Percentiles rank a stretch among this genome's conserved stretches.
These are phyloP conservation scores for Phyllachora maydis DNA, from an alignment of 2,329 filamentous ascomycete genomes.

Conservation along the genomic window DNA sequence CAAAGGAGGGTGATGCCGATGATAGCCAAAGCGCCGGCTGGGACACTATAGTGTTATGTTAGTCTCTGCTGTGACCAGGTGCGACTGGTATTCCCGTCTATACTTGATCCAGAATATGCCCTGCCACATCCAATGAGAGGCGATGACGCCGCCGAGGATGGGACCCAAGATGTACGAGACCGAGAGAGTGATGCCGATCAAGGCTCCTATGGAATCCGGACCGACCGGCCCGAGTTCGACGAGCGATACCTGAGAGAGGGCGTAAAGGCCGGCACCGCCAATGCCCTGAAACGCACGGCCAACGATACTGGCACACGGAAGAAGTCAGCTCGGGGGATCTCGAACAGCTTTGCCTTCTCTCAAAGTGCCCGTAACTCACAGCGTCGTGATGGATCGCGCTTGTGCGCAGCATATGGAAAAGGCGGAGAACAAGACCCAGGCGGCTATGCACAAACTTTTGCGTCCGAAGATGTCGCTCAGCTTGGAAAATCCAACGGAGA, in stretches of 20 bases:
- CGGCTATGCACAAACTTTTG: constrained; percentile 22
- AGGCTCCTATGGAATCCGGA: constrained; percentile 29
- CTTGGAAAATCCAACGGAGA: constrained; percentile 35
- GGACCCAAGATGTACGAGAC: constrained; percentile 37
- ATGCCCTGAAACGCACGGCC: constrained; percentile 38
- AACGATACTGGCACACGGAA: constrained; percentile 22
- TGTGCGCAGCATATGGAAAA: constrained; percentile 33
- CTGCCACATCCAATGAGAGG: constrained; percentile 30
- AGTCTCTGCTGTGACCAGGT: neutral
- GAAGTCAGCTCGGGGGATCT: neutral
- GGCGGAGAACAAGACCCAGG: constrained; percentile 31
- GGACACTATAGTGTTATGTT: constrained; percentile 17
- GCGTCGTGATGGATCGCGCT: constrained; percentile 24
- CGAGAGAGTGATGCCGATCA: constrained; percentile 33
- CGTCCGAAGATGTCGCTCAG: constrained; percentile 38
- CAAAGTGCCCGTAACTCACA: constrained; percentile 16
- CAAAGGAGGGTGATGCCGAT: constrained; percentile 18
- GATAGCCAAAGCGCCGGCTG: constrained; percentile 24
- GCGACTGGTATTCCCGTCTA: constrained; percentile 6
- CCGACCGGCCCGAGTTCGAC: constrained; percentile 32
- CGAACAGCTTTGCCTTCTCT: too few species aligned
- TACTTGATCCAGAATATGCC: constrained; percentile 44
- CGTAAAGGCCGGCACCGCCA: constrained; percentile 40
- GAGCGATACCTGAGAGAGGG: constrained; percentile 33
- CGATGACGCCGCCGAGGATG: constrained; percentile 33